Evolutionary conservation across 345 rosid species (phyloP).

Genomic region (Bretschneidera sinensis): DNA sequence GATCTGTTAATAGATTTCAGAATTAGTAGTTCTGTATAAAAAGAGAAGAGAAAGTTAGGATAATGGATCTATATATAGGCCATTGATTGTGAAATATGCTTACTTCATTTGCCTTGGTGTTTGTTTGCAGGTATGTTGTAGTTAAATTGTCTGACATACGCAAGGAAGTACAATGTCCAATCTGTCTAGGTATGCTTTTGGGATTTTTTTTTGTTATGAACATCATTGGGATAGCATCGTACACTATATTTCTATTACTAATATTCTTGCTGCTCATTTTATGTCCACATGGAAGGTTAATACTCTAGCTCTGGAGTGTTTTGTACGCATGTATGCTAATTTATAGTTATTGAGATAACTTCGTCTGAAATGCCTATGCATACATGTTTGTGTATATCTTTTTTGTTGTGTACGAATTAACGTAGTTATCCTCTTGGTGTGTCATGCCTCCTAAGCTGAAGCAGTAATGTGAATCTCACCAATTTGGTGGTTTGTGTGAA

Average conservation of each 20-base stretch:
- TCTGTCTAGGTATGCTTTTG: slow-evolving; percentile 55
- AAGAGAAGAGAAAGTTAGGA: too few relatives aligned
- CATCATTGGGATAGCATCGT: too few relatives aligned
- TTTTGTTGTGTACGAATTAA: neutral
- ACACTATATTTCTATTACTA: neutral
- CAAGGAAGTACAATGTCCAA: slow-evolving; percentile 77
- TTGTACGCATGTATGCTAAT: neutral
- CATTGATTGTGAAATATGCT: too few relatives aligned
- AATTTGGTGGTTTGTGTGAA: neutral
- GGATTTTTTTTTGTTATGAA: neutral
- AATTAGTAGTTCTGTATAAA: too few relatives aligned
- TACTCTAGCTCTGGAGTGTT: slow-evolving; percentile 5
- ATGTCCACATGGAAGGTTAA: neutral
- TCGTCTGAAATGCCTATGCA: too few relatives aligned
- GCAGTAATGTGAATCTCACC: neutral
- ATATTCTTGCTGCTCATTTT: neutral
- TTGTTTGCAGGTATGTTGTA: slow-evolving; percentile 34
- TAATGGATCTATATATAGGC: too few relatives aligned
- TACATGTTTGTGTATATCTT: neutral
- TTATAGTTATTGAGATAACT: neutral
- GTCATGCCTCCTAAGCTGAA: neutral
- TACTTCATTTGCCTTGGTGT: neutral
- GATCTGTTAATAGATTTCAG: too few relatives aligned
- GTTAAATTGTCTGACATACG: slow-evolving; percentile 58
- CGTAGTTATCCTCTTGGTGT: neutral